Base-by-base conservation (phyloP, 2,329 filamentous ascomycete species). In the Epichloe baconii region DNA sequence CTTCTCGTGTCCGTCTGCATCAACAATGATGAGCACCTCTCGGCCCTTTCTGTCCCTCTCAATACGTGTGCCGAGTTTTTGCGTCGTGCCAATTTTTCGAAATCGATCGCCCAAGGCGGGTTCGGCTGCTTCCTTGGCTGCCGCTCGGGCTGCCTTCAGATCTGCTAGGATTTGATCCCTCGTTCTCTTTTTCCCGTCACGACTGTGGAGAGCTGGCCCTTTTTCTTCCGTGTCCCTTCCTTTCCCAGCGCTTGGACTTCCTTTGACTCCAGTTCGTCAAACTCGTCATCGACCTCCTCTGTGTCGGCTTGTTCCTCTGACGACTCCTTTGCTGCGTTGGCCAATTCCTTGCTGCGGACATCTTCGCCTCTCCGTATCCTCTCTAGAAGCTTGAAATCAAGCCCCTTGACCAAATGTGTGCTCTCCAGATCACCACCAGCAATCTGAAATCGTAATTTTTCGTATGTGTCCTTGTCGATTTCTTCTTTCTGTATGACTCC, bases 321-420 rank as follows among this genome's bases (percentile, higher is more conserved):
- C 2, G 60, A 63, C 1, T 64, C 61, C 7, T 68, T 61, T 10
- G 66, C 59, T 8, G 44, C 3, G 10, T 48, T 26, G 12, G 47
- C 2, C 19, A 34, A 3, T 8, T 60, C 62, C 7, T 69, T 66
- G n/a, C 61, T 65, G 57, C 73, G 76, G 1, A 88, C 75, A 65
- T 90, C 71, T 64, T 89, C 86, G 41, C 85, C 86, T 51, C 75
- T 77, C 54, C 77, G 77, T 53, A 86, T 76, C 57, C 82, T 75
- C 64, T 86, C 79, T 31, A 90, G 71, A 12, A 97, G 71, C 65
- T 86, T 85, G 64, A 88, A 86, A 67, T 98, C 93, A 47, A 98
- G 69, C 0, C 93, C 93, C 64, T 96, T 97, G 46, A 97, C 84
- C 57, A 96, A 69, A 73, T 95, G 88, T 14, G 89, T 95, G 59